A percentile compares a stretch with the other conserved stretches of the same genome.
These are phyloP conservation scores for Aphanomyces cochlioides DNA, from an alignment of 352 stramenopile genomes.

Conservation along the genomic window DNA sequence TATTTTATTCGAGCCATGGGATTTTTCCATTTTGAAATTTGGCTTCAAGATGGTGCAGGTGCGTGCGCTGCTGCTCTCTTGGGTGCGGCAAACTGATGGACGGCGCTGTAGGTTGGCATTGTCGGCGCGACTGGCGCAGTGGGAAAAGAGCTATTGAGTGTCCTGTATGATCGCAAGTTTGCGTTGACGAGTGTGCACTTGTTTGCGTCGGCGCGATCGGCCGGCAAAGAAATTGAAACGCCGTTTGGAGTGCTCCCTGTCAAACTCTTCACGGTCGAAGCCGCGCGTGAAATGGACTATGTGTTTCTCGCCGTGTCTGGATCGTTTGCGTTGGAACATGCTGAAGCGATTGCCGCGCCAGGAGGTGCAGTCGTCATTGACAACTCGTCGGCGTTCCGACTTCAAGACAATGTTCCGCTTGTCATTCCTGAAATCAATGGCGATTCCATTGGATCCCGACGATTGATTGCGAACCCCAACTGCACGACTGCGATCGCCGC, in stretches of 20 bases:
- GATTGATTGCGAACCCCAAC: constrained; percentile 98
- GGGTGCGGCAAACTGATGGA: background rate
- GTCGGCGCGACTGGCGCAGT: constrained; percentile 91
- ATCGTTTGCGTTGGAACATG: constrained; percentile 96
- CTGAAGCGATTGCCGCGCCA: constrained; percentile 81
- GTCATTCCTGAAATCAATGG: constrained; percentile 96
- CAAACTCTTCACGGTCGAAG: constrained; percentile 93
- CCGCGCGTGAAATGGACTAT: constrained; percentile 91
- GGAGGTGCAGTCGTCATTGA: constrained; percentile 95
- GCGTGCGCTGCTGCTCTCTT: background rate
- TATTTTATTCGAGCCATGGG: background rate
- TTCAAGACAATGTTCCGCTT: constrained; percentile 86
- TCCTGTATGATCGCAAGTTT: constrained; percentile 84
- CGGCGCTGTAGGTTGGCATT: constrained; percentile 48
- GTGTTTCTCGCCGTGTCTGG: constrained; percentile 97
- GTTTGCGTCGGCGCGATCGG: constrained; percentile 92
- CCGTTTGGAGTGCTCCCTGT: constrained; percentile 92
- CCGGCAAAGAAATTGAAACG: constrained; percentile 86
- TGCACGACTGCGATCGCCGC: constrained; percentile 97
- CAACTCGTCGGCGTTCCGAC: constrained; percentile 97
- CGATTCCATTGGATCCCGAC: constrained; percentile 65
- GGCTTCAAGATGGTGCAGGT: background rate
- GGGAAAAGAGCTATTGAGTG: constrained; percentile 94
- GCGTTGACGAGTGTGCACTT: constrained; percentile 90
- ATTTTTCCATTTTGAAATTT: constrained; percentile 18